Conservation (phyloP, 495 filamentous ascomycete genomes). For the Apodospora peruviana region DNA sequence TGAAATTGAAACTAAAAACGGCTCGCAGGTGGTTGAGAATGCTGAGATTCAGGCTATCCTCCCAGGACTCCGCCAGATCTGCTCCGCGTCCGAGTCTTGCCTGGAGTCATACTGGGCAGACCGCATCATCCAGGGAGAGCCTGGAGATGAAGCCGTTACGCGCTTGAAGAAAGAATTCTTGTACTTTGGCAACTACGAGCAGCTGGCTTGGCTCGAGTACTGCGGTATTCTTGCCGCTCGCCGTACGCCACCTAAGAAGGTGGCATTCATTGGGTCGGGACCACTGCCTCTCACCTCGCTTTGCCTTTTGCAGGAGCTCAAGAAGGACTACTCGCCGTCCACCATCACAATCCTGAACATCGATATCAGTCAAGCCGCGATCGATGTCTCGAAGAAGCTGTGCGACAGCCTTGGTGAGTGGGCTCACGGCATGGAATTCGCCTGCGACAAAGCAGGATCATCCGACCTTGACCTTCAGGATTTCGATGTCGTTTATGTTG, state of each 20-base stretch:
- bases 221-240: slow-evolving; percentile 20
- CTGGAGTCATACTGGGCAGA: slow-evolving; percentile 22
- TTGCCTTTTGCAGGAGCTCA: slow-evolving; percentile 18
- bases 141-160: slow-evolving; percentile 7
- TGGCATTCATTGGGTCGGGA: slow-evolving; percentile 27
- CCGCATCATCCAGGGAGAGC: slow-evolving; percentile 6
- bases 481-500: slow-evolving; percentile 26
- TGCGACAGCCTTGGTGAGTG: slow-evolving; percentile 9
- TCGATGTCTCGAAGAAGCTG: slow-evolving; percentile 13
- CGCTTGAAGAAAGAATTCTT: slow-evolving; percentile 17
- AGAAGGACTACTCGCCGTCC: not conserved
- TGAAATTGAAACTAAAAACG: not conserved
- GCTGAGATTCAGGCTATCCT: slow-evolving; percentile 11
- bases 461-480: slow-evolving; percentile 5
- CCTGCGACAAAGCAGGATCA: slow-evolving; percentile 17
- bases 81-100: slow-evolving; percentile 18
- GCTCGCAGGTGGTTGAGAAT: slow-evolving; percentile 14
- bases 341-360: slow-evolving; percentile 17
- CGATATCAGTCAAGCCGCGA: slow-evolving; percentile 16
- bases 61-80: slow-evolving; percentile 20
- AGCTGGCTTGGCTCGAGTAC: slow-evolving; percentile 23
- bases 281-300: slow-evolving; percentile 24
- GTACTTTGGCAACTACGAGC: slow-evolving; percentile 27
- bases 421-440: slow-evolving; percentile 23
- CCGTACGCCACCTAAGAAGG: slow-evolving; percentile 5